phyloP scores from a whole-genome alignment of 2,329 filamentous ascomycete species.

The Acephala macrosclerotiorum region DNA sequence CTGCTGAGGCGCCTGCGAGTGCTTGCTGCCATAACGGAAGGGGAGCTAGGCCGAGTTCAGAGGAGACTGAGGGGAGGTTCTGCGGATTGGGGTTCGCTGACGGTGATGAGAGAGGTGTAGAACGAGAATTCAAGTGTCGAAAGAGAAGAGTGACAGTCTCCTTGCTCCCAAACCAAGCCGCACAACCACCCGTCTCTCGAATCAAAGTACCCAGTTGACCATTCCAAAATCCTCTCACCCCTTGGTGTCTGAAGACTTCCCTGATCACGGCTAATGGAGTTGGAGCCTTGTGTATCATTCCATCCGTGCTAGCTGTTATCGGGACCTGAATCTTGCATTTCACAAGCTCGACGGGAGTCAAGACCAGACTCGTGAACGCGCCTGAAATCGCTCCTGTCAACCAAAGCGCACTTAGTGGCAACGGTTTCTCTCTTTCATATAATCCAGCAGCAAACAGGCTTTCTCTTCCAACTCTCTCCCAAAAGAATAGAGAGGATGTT shows the following conservation, averaged over 20 bases:
- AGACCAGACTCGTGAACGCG: constrained; percentile 85
- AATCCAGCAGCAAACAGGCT: constrained; percentile 63
- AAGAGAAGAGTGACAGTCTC: constrained; percentile 71
- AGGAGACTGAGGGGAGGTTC: constrained; percentile 21
- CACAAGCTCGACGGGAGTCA: constrained; percentile 95
- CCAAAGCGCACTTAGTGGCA: constrained; percentile 80
- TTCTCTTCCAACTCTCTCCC: constrained; percentile 78
- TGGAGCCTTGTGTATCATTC: constrained; percentile 55
- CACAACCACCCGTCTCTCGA: constrained; percentile 89
- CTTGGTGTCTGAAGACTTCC: constrained; percentile 83
- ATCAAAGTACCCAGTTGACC: constrained; percentile 94
- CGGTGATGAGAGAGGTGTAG: constrained; percentile 29
- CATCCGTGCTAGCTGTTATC: constrained; percentile 46
- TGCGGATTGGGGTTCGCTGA: constrained; percentile 15
- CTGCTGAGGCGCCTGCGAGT: constrained; percentile 83
- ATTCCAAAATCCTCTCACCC: constrained; percentile 89
- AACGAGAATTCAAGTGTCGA: constrained; percentile 51
- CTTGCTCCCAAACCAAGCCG: constrained; percentile 94
- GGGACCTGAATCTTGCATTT: constrained; percentile 98
- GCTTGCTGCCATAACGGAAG: constrained; percentile 89
- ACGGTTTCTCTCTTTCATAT: constrained; percentile 58
- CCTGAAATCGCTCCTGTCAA: constrained; percentile 86
- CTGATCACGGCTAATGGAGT: constrained; percentile 75
- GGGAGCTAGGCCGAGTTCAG: constrained; percentile 51
- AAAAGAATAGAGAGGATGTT: constrained; percentile 92